Conservation (phyloP, 495 filamentous ascomycete genomes). For the Parathielavia appendiculata region DNA sequence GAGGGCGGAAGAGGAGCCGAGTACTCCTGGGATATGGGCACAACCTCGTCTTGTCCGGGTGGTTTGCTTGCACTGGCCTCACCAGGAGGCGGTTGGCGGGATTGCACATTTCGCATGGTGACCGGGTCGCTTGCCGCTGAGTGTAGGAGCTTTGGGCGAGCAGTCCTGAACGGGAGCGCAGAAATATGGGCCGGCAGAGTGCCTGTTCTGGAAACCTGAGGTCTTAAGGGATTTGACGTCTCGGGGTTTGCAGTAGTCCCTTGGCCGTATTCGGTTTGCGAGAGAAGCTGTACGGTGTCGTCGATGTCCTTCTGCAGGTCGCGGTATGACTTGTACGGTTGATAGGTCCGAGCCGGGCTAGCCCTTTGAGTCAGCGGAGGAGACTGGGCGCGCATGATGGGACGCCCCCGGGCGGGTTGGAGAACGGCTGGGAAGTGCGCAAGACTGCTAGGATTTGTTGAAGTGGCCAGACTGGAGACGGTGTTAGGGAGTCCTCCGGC, state of each 20-base stretch:
- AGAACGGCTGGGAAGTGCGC: constrained; percentile 33
- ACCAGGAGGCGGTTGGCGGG: constrained; percentile 4
- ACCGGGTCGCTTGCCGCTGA: constrained; percentile 12
- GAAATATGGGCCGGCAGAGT: constrained; percentile 31
- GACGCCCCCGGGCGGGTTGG: constrained; percentile 33
- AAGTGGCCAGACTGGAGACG: background rate
- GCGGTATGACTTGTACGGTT: constrained; percentile 22
- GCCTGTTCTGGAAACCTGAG: constrained; percentile 22
- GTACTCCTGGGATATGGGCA: background rate
- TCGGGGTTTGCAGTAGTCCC: background rate
- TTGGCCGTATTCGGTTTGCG: constrained; percentile 11
- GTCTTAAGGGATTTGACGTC: background rate
- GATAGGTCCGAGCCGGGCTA: constrained; percentile 11
- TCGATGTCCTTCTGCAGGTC: constrained; percentile 19
- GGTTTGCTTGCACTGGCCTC: background rate
- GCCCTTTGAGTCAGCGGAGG: constrained; percentile 15
- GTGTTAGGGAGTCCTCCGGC: constrained; percentile 3
- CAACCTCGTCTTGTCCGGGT: constrained; percentile 1
- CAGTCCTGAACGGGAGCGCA: constrained; percentile 27
- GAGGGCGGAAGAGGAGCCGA: constrained; percentile 13
- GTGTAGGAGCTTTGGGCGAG: constrained; percentile 12
- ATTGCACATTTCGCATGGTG: constrained; percentile 1
- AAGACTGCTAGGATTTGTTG: constrained; percentile 1
- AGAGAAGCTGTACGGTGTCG: constrained; percentile 19
- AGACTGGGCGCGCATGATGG: constrained; percentile 9